Base-by-base conservation (phyloP, 2,329 filamentous ascomycete genomes). In the Fonsecaea pugnacius region DNA sequence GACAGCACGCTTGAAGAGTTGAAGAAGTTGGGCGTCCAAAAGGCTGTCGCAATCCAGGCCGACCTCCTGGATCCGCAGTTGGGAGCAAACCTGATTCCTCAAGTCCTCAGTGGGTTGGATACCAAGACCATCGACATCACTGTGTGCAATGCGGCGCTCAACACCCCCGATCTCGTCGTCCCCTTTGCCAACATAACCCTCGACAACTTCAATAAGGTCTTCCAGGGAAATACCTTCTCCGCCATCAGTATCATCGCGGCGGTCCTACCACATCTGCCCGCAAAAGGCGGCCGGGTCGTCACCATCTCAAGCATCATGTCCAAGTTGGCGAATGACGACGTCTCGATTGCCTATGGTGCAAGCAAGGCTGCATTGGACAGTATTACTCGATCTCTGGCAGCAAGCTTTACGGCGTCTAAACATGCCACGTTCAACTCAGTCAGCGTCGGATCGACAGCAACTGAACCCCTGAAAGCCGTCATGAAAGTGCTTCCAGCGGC, bases 401-500 rank as follows among this genome's bases (percentile, higher is more conserved):
- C 33, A 27, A 24, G 5, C 3, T 54, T 61, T 27, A 55, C 35
- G 8, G 21, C 50, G 32, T 38, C 40, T 14, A 63, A 40, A 4
- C 33, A 38, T 9, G 54, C 56, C 7, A 63, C 61, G 27, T 58
- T 63, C 55, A 63, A 63, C 46, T 36, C 40, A 7, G 55, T 63
- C 36, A 58, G 54, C 40, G 54, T 58, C 4, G 61, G 61, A n/a
- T 6, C 10, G 18, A 59, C 56, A 18, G 4, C 71, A 0, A 76
- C 75, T 60, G 72, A 70, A 16, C 72, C 66, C 5, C 73, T 76
- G 1, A 75, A 76, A 0, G 75, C 78, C 32, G 77, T 76, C 43
- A 75, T 78, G 60, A 79, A 82, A 76, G 75, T 74, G 65, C 68
- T 75, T 16, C 74, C 78, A 67, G 78, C 78, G 1, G 74, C 76